Percentiles rank a stretch among this genome's conserved stretches.
Conservation (phyloP, 108 stramenopile species). For the Pseudonitzschia delicatissima region DNA sequence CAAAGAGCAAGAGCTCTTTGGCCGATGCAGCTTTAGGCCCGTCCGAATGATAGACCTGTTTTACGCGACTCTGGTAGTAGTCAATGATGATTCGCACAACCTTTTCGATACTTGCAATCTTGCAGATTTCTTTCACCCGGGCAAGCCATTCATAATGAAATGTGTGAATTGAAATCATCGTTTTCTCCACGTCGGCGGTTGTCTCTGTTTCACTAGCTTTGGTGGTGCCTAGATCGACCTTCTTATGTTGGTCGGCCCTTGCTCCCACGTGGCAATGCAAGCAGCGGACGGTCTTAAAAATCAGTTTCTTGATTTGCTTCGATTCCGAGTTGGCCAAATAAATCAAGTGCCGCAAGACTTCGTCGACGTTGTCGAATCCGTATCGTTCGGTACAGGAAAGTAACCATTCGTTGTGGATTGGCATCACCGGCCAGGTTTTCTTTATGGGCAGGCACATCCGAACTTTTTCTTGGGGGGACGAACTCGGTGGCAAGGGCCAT, state of each 20-base stretch:
- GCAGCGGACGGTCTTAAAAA: background rate
- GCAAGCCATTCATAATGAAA: background rate
- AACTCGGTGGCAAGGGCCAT: background rate
- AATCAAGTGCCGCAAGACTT: background rate
- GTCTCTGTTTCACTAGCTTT: background rate
- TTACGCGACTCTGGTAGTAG: background rate
- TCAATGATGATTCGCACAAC: background rate
- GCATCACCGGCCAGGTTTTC: background rate
- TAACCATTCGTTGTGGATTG: background rate
- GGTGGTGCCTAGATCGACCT: background rate
- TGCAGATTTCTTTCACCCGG: background rate
- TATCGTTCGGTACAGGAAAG: background rate
- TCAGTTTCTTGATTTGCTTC: background rate
- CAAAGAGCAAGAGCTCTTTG: background rate
- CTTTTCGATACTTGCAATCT: background rate
- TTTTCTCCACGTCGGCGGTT: background rate
- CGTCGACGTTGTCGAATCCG: background rate
- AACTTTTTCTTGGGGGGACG: background rate
- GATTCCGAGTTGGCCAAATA: background rate
- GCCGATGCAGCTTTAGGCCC: background rate
- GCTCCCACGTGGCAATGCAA: slow-evolving; percentile 1
- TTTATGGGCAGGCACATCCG: background rate
- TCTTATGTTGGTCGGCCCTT: background rate
- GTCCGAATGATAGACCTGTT: background rate
- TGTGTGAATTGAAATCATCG: background rate